Evolutionary conservation across 139 green algal genomes (phyloP).

Genomic region (Chlamydomonas sp.): DNA sequence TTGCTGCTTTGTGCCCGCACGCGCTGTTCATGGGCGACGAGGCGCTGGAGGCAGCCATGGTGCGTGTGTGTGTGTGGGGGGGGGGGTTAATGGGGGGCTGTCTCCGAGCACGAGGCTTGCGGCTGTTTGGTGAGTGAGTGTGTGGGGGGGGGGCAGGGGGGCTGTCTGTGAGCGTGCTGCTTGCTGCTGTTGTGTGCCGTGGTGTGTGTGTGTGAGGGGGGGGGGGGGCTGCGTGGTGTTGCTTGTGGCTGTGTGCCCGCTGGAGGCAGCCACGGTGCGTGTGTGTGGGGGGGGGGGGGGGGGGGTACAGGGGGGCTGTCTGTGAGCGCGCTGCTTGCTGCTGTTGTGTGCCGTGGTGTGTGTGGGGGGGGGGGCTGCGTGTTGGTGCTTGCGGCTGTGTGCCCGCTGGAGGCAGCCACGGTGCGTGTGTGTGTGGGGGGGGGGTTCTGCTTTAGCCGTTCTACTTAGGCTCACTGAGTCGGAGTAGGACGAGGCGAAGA

Average conservation of each 20-base stretch:
- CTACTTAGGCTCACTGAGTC: no score
- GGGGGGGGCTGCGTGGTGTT: conserved; percentile 14
- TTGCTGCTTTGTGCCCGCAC: conserved; percentile 23
- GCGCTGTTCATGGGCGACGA: conserved; percentile 59
- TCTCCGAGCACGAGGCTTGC: conserved; percentile 51
- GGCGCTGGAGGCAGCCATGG: conserved; percentile 29
- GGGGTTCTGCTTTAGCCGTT: no score
- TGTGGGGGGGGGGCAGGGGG: no score
- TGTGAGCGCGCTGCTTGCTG: background rate
- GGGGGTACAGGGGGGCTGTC: background rate
- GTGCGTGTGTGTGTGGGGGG: no score
- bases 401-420: no score
- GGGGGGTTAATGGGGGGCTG: no score
- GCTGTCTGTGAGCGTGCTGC: no score
- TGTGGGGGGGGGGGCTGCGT: background rate
- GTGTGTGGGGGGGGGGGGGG: background rate
- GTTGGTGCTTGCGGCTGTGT: background rate
- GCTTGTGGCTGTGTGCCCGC: conserved; percentile 55
- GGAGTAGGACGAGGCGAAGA: no score
- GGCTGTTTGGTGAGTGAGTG: no score
- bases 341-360: background rate
- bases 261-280: conserved; percentile 21
- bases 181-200: background rate
- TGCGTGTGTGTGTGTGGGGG: no score
- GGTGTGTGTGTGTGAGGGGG: background rate